Evolutionary conservation across 805 yeast species (phyloP).

Genomic region (Metschnikowia sp.): DNA sequence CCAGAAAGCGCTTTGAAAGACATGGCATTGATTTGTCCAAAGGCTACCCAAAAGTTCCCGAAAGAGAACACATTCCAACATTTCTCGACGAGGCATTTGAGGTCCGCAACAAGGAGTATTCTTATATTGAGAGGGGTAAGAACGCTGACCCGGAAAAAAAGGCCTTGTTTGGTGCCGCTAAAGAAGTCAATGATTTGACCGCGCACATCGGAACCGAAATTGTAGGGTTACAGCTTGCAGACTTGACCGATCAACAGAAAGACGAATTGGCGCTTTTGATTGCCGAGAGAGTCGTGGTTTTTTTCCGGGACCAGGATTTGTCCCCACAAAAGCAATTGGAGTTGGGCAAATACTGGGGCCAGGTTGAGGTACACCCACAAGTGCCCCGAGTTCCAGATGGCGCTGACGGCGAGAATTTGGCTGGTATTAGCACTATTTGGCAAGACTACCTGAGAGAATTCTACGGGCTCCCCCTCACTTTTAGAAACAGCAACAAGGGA

Average conservation of each 20-base stretch:
- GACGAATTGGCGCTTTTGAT: slow-evolving; percentile 30
- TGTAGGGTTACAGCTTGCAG: slow-evolving; percentile 28
- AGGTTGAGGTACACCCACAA: slow-evolving; percentile 24
- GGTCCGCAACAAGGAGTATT: slow-evolving; percentile 23
- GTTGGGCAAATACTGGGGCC: slow-evolving; percentile 8
- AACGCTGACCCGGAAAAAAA: slow-evolving; percentile 30
- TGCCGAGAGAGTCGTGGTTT: slow-evolving; percentile 31
- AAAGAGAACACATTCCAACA: slow-evolving; percentile 21
- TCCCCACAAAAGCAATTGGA: slow-evolving; percentile 30
- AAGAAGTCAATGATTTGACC: slow-evolving; percentile 27
- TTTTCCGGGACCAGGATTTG: slow-evolving; percentile 30
- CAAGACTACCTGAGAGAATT: slow-evolving; percentile 25
- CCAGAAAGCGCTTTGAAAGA: slow-evolving; percentile 23
- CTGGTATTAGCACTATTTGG: slow-evolving; percentile 32
- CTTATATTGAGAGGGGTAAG: slow-evolving; percentile 26
- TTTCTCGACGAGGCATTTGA: slow-evolving; percentile 25
- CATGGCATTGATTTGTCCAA: slow-evolving; percentile 25
- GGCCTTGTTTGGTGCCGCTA: slow-evolving; percentile 31
- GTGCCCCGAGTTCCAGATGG: slow-evolving; percentile 18
- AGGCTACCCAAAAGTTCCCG: slow-evolving; percentile 27
- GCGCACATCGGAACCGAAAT: slow-evolving; percentile 31
- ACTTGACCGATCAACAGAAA: slow-evolving; percentile 26
- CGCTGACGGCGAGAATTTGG: slow-evolving; percentile 12
- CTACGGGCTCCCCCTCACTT: slow-evolving; percentile 23
- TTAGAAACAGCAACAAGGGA: slow-evolving; percentile 25